Evolutionary conservation across 2,329 filamentous ascomycete genomes (phyloP).

Genomic region (Fusarium compactum): DNA sequence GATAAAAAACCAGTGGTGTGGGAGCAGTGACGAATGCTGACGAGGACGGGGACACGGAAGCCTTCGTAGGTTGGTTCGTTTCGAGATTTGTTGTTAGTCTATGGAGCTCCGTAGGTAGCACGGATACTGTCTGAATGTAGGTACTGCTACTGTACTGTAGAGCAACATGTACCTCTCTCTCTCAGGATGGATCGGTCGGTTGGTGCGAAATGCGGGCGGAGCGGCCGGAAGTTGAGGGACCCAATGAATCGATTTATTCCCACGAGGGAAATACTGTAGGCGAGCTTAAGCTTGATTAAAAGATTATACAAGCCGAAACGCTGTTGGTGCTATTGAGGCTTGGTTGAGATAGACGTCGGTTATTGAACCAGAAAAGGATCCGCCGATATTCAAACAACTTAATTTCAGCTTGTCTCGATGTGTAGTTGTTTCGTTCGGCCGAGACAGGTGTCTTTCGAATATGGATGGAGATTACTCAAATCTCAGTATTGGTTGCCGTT

Average conservation of each 20-base stretch:
- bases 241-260: slow-evolving; percentile 28
- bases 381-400: slow-evolving; percentile 21
- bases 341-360: neutral
- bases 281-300: slow-evolving; percentile 30
- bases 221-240: slow-evolving; percentile 35
- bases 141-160: neutral
- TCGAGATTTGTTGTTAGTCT: slow-evolving; percentile 30
- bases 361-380: slow-evolving; percentile 2
- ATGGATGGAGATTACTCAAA: slow-evolving; percentile 25
- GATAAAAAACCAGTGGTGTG: slow-evolving; percentile 39
- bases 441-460: slow-evolving; percentile 16
- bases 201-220: slow-evolving; percentile 11
- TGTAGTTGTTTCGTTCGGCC: slow-evolving; percentile 15
- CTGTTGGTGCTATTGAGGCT: slow-evolving; percentile 11
- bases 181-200: slow-evolving; percentile 31
- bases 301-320: slow-evolving; percentile 20
- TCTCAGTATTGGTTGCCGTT: slow-evolving; percentile 13
- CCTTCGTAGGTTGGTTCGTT: slow-evolving; percentile 21
- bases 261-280: slow-evolving; percentile 25
- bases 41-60: slow-evolving; percentile 23
- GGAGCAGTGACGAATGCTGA: slow-evolving; percentile 42
- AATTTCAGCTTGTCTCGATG: slow-evolving; percentile 11
- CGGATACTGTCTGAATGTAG: neutral
- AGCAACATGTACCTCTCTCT: slow-evolving; percentile 2
- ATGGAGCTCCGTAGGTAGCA: slow-evolving; percentile 2